Evolutionary conservation across 1,284 basidiomycete species (phyloP), one percentile per base, ranked within the genome.

Genomic region (Earliella scabrosa): DNA sequence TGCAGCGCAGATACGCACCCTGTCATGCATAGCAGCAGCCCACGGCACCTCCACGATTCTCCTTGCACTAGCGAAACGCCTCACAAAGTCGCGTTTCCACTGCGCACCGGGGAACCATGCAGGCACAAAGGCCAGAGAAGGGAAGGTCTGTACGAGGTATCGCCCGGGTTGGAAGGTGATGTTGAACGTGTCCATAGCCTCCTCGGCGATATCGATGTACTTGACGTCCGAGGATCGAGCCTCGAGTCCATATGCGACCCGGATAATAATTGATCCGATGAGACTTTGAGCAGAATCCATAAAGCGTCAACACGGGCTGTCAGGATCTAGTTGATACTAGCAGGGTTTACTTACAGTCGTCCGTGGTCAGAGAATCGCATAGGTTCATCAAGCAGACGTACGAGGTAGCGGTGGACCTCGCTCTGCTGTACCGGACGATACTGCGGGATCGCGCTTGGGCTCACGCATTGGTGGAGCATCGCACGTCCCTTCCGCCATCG

Each of bases 201-300:
- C 41, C 9, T 46, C 45, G 2, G 53, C 57, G 20, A 59, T 52
- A 0, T 32, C 21, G 21, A 55, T 26, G 43, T 59, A 59, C 35
- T 44, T 35, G 6, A 26, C 45, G 13, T 27, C 44, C 23, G 50
- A 36, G 3, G 34, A 27, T 4, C 72, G 68, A 4, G 66, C 63
- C 34, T 67, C 56, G 44, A 74, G 65, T 11, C 73, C 74, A 53
- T 75, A 67, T 5, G 68, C 50, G 29, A 74, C 61, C 20, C 55
- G 59, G 50, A 72, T 64, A 26, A 56, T 56, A n/a, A n/a, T n/a
- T n/a, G n/a, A n/a, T n/a, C n/a, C n/a, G n/a, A n/a, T n/a, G n/a
- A n/a, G n/a, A n/a, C n/a, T n/a, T n/a, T n/a, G n/a, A n/a, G n/a
- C n/a, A n/a, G n/a, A n/a, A n/a, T n/a, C n/a, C n/a, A n/a, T n/a